phyloP scores from a whole-genome alignment of 2,329 filamentous ascomycete genomes.

The Scedosporium boydii region DNA sequence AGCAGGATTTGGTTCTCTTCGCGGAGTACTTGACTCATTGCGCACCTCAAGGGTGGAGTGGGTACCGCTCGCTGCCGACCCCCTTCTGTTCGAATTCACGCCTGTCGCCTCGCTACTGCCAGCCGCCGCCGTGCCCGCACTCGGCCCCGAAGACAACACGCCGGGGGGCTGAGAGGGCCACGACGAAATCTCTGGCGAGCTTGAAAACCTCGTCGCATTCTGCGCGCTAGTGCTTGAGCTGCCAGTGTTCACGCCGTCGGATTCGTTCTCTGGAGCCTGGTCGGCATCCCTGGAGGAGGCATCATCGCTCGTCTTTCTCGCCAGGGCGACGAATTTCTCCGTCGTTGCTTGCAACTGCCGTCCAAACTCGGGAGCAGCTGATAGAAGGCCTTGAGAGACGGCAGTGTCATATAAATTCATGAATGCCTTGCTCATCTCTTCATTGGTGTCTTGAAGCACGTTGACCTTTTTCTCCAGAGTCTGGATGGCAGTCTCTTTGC shows the following conservation, averaged over 20 bases:
- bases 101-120: neutral
- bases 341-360: slow-evolving; percentile 47
- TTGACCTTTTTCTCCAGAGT: slow-evolving; percentile 62
- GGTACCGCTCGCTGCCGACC: neutral
- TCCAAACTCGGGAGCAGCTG: slow-evolving; percentile 46
- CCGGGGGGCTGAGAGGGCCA: neutral
- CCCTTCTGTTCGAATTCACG: neutral
- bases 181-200: neutral
- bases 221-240: slow-evolving; percentile 13
- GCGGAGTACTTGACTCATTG: neutral
- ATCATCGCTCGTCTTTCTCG: slow-evolving; percentile 29
- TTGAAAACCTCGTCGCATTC: slow-evolving; percentile 16
- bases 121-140: neutral
- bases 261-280: slow-evolving; percentile 11
- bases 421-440: slow-evolving; percentile 67
- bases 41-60: neutral
- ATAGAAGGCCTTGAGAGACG: slow-evolving; percentile 45
- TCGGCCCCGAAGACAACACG: neutral
- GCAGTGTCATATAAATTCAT: slow-evolving; percentile 55
- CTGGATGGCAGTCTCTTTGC: slow-evolving; percentile 74
- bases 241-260: slow-evolving; percentile 7
- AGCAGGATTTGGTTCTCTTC: neutral
- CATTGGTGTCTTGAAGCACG: slow-evolving; percentile 57
- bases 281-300: neutral
- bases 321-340: slow-evolving; percentile 47